Conservation (phyloP, 2,329 filamentous ascomycete genomes). For the Arthrinium puccinioides region DNA sequence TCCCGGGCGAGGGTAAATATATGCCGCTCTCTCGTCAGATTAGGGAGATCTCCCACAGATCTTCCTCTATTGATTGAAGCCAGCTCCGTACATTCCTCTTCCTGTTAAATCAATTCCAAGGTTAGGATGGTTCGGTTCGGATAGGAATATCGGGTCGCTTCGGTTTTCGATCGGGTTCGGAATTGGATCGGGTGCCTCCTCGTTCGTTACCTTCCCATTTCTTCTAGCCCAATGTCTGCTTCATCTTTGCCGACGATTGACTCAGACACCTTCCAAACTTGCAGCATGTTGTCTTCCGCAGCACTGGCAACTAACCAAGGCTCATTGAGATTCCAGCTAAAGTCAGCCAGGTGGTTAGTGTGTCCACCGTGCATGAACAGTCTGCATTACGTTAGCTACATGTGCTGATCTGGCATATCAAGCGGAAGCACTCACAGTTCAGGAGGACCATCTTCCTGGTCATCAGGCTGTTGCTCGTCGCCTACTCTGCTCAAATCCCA, state of each 20-base stretch:
- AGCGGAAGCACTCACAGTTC: slow-evolving; percentile 68
- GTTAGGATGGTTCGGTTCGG: too few relatives aligned
- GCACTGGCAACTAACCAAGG: slow-evolving; percentile 95
- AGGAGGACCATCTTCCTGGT: slow-evolving; percentile 88
- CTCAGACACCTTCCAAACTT: slow-evolving; percentile 86
- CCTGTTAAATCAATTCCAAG: too few relatives aligned
- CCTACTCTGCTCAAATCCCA: slow-evolving; percentile 93
- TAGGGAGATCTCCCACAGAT: too few relatives aligned
- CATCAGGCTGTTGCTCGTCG: slow-evolving; percentile 90
- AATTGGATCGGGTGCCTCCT: background rate
- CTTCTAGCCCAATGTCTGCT: slow-evolving; percentile 67
- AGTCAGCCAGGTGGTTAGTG: slow-evolving; percentile 93
- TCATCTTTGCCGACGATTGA: slow-evolving; percentile 74
- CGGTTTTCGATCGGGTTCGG: background rate
- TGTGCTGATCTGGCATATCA: background rate
- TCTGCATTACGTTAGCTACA: slow-evolving; percentile 34
- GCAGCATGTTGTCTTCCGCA: slow-evolving; percentile 92
- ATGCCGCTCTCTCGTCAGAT: too few relatives aligned
- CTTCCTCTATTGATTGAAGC: too few relatives aligned
- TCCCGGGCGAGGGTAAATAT: too few relatives aligned
- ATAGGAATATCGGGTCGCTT: too few relatives aligned
- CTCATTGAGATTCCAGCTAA: slow-evolving; percentile 95
- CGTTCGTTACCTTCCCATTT: slow-evolving; percentile 55
- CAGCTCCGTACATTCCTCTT: too few relatives aligned
- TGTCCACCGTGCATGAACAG: slow-evolving; percentile 99